Evolutionary conservation across 2,329 filamentous ascomycete genomes (phyloP).

Genomic region (Didymosphaeria variabile): DNA sequence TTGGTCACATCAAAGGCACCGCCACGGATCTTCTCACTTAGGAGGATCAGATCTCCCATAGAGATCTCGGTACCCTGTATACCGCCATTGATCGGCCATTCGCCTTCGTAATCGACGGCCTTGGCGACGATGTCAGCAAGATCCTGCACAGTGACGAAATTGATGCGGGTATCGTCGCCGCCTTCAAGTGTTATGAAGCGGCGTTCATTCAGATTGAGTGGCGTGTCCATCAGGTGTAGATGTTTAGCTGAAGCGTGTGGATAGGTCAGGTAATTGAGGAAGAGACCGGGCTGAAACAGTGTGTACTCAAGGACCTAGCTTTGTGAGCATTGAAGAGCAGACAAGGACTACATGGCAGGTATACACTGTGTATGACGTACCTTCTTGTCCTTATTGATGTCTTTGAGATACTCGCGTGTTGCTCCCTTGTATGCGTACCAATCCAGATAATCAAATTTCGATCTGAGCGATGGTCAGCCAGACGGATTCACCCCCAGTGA

Average conservation of each 20-base stretch:
- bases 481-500: not conserved
- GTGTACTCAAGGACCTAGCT: constrained; percentile 63
- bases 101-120: constrained; percentile 30
- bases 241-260: constrained; percentile 59
- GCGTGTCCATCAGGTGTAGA: constrained; percentile 51
- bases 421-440: constrained; percentile 61
- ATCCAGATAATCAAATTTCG: constrained; percentile 49
- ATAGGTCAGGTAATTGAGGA: constrained; percentile 61
- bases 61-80: constrained; percentile 23
- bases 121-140: constrained; percentile 25
- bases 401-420: constrained; percentile 58
- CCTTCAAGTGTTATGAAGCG: constrained; percentile 26
- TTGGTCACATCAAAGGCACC: constrained; percentile 53
- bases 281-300: constrained; percentile 62
- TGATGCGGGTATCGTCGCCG: constrained; percentile 46
- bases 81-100: constrained; percentile 32
- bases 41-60: constrained; percentile 19
- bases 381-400: constrained; percentile 60
- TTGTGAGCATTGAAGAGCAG: not conserved
- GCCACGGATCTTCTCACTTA: constrained; percentile 45
- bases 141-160: constrained; percentile 31
- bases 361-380: constrained; percentile 34
- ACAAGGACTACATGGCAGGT: not conserved
- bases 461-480: constrained; percentile 27
- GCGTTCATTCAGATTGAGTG: constrained; percentile 25